A percentile compares a stretch with the other conserved stretches of the same genome.
These are phyloP conservation scores for Scedosporium minutisporum DNA, from an alignment of 2,329 filamentous ascomycete species.

Conservation along the genomic window DNA sequence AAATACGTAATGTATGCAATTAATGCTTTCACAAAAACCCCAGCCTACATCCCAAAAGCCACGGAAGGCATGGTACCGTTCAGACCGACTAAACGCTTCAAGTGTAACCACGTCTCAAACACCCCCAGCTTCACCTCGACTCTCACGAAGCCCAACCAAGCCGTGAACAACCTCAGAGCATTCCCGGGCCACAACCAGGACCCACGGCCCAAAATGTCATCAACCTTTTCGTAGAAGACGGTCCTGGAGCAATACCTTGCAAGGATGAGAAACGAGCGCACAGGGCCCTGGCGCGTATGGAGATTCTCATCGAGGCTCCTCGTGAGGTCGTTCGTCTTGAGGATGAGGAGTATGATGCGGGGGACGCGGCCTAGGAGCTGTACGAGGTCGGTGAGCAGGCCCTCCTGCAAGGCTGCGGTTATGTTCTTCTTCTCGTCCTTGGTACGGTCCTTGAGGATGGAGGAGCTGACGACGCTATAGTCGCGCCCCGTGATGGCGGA, in stretches of 20 bases:
- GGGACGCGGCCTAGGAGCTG: slow-evolving; percentile 82
- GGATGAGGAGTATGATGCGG: slow-evolving; percentile 81
- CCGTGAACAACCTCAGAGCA: slow-evolving; percentile 40
- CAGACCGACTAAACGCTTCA: slow-evolving; percentile 37
- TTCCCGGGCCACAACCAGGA: slow-evolving; percentile 52
- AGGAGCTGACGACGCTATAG: slow-evolving; percentile 56
- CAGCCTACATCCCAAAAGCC: background rate
- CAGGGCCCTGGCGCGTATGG: slow-evolving; percentile 59
- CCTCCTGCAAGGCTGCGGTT: slow-evolving; percentile 72
- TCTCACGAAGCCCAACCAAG: slow-evolving; percentile 48
- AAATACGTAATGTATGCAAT: background rate
- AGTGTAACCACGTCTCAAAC: slow-evolving; percentile 52
- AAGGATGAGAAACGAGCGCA: slow-evolving; percentile 58
- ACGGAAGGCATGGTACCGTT: background rate
- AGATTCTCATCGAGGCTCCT: slow-evolving; percentile 86
- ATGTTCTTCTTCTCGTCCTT: slow-evolving; percentile 79
- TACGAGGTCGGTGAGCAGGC: slow-evolving; percentile 79
- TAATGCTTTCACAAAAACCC: background rate
- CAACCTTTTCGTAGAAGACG: slow-evolving; percentile 55
- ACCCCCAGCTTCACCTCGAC: slow-evolving; percentile 54
- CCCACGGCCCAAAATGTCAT: slow-evolving; percentile 41
- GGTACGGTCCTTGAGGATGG: slow-evolving; percentile 51
- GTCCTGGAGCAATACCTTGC: slow-evolving; percentile 59
- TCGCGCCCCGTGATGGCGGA: slow-evolving; percentile 94
- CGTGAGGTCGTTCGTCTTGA: slow-evolving; percentile 97